These are phyloP conservation scores for Pseudonitzschia delicatissima DNA, from an alignment of 108 stramenopile species.

Conservation along the genomic window DNA sequence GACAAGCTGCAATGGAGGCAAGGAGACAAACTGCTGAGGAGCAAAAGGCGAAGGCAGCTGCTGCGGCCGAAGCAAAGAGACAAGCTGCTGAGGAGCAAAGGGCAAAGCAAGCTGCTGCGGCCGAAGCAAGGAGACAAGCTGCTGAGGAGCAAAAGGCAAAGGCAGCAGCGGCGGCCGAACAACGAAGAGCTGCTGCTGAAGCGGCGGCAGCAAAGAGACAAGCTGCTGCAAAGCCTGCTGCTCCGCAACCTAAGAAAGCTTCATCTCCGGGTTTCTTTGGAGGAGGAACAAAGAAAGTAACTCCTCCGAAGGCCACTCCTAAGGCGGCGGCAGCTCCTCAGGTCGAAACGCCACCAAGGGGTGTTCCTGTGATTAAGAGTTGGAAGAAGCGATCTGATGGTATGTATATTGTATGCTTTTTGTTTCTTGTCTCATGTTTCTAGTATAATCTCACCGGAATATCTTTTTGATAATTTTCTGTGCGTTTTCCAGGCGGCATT, in stretches of 20 bases:
- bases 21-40: not conserved
- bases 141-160: constrained; percentile 16
- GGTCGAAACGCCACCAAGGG: constrained; percentile 42
- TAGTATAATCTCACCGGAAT: not conserved
- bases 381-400: constrained; percentile 71
- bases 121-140: constrained; percentile 22
- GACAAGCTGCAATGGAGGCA: constrained; percentile 2
- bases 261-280: too few species aligned
- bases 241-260: too few species aligned
- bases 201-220: not conserved
- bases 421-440: not conserved
- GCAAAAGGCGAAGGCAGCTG: constrained; percentile 27
- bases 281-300: too few species aligned
- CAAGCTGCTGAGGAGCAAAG: constrained; percentile 10
- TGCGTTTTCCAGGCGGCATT: constrained; percentile 20
- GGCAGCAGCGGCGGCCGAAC: constrained; percentile 1
- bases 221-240: not conserved
- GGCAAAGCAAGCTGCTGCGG: constrained; percentile 36
- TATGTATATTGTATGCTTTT: constrained; percentile 7
- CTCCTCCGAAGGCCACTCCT: not conserved
- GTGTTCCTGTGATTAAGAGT: constrained; percentile 62
- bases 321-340: not conserved
- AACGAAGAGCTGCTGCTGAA: constrained; percentile 14
- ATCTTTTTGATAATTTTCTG: not conserved
- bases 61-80: constrained; percentile 29